phyloP scores from a whole-genome alignment of 1,284 basidiomycete genomes.

The Trametes versicolor region DNA sequence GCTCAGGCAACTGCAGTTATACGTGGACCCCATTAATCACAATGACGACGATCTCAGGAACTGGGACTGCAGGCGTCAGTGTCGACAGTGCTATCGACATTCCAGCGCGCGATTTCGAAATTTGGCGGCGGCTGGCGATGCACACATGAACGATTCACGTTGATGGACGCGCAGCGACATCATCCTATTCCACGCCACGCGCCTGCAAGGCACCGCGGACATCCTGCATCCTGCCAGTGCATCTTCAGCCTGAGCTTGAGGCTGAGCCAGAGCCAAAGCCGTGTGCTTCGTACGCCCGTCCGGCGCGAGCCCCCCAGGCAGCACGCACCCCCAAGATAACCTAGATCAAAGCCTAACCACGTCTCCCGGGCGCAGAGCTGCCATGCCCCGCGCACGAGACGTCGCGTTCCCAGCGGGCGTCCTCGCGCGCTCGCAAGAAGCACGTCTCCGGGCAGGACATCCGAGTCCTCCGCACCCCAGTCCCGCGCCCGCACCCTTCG shows the following conservation, averaged over 20 bases:
- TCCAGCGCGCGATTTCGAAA: background rate
- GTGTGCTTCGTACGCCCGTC: background rate
- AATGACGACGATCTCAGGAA: too few species aligned
- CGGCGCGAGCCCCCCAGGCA: background rate
- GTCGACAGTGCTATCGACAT: background rate
- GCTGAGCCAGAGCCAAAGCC: slow-evolving; percentile 8
- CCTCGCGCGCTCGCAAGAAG: background rate
- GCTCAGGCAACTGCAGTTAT: too few species aligned
- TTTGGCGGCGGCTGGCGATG: background rate
- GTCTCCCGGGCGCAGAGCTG: background rate
- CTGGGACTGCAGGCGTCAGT: too few species aligned
- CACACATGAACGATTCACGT: background rate
- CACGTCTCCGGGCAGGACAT: slow-evolving; percentile 20
- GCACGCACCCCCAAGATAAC: slow-evolving; percentile 2
- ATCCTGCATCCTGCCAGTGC: background rate
- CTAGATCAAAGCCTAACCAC: slow-evolving; percentile 19
- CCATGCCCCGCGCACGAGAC: background rate
- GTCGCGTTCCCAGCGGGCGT: background rate
- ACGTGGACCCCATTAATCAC: too few species aligned
- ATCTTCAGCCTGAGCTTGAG: background rate
- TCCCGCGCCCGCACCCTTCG: background rate
- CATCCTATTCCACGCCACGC: slow-evolving; percentile 1
- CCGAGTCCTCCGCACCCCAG: slow-evolving; percentile 20
- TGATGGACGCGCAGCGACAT: slow-evolving; percentile 1
- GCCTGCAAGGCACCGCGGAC: background rate